Evolutionary conservation across 345 rosid species (phyloP), one percentile per base, ranked within the genome.

Genomic region (Lepidium africanum): DNA sequence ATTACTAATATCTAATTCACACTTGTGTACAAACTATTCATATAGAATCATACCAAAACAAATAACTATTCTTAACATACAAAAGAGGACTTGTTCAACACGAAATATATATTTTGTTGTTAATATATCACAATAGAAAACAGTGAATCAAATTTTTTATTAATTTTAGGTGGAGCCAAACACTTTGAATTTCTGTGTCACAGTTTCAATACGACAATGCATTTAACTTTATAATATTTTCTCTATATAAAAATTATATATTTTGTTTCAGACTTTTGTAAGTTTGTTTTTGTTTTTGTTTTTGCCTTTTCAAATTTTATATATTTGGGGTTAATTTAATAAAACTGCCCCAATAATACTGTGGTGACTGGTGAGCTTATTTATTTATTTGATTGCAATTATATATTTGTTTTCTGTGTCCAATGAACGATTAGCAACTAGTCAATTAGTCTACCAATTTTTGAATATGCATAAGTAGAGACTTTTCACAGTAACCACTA

Each of bases 71-170:
- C 27, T n/a, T n/a, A n/a, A n/a, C 23, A 27, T 27, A 27, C 6
- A 27, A 36, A 66, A 66, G 72, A 66, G 49, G 63, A 7, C 68
- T 66, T 51, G 42, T 66, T 66, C 72, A 27, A 73, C 77, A 73
- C 67, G 72, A 66, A 58, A 65, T 5, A 38, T 17, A 23, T 56
- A 37, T 43, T 62, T 16, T 42, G 7, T 41, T 51, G 60, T 59
- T 59, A 13, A 51, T 43, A 56, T 39, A 15, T 46, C 36, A 15
- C 30, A 63, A 63, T 46, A 55, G 36, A 39, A 30, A 45, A 48
- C 70, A 16, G 19, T 56, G 70, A n/a, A 56, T 45, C 65, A 48
- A 48, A 64, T 56, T 33, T 49, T 27, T 56, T 72, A 63, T 27
- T 48, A 60, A 59, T 30, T 59, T 59, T 49, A 50, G 61, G 67